Base-by-base conservation (phyloP, 139 green algal species). In the Chlamydomonas urium region DNA sequence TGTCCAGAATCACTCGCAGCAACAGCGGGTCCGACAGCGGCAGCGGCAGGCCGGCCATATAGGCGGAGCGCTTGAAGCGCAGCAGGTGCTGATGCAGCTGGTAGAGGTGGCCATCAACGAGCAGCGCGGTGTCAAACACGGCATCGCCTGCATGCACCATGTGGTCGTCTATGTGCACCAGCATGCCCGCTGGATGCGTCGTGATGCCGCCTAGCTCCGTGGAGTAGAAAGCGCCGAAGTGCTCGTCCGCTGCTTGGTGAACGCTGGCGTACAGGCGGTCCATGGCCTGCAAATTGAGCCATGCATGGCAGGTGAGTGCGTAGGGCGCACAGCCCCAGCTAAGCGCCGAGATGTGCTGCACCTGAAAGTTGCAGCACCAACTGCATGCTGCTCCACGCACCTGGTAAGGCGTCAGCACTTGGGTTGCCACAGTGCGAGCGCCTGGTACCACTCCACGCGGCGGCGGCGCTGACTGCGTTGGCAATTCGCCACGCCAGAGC, bases 151-250 rank as follows among this genome's bases (percentile, higher is more conserved):
- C 65, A 79, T 95, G 87, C 14, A 94, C 77, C 80, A 97, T 88
- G 75, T 96, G 90, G 75, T 98, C 94, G 75, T 97, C 91, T 21
- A 96, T 69, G 61, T 85, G 79, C 31, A 95, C 60, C 3, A 91
- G 53, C 85, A 96, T 93, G 23, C 90, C 72, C 4, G 75, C 81
- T 0, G 92, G 89, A 32, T 97, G 81, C 1, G 82, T 93, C 0
- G 90, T 75, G 33, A 97, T 95, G 66, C 90, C 92, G 32, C 86
- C 85, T n/a, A 93, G 65, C 57, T 91, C 85, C 42, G 69, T 89
- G 33, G 80, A 90, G 78, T 89, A 97, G 73, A 97, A 94, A 23
- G 92, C 71, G 1, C 65, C 69, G 66, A 82, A 89, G 47, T 83
- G 47, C 29, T 73, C 26, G 0, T 10, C 14, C 1, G 63, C 72